Base-by-base conservation (phyloP, 2,329 filamentous ascomycete genomes). In the Celoporthe dispersa region DNA sequence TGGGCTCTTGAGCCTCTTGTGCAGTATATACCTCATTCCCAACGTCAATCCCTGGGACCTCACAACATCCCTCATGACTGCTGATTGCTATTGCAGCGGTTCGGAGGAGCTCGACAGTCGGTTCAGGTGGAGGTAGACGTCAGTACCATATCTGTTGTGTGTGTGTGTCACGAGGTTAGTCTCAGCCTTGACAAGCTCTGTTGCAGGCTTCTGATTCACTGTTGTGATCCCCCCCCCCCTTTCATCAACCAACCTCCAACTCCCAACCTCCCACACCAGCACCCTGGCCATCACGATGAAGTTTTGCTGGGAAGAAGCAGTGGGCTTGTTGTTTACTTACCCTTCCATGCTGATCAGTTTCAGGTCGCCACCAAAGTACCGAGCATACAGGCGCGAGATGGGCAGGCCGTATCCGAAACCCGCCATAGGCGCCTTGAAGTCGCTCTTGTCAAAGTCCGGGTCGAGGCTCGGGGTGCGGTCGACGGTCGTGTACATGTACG, bases 281-380 rank as follows among this genome's bases (percentile, higher is more conserved):
- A 48, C 5, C 19, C 19, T 48, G n/a, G 16, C 16, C 19, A 19
- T 22, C 41, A 44, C 7, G 16, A 44, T 22, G 41, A 44, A 44
- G 16, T 44, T 44, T 19, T 22, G 5, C 19, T 44, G 41, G 16
- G 1, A 5, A 22, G 16, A 19, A 44, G 16, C 51, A 60, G n/a
- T 48, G 28, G 9, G 68, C 41, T 44, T 70, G 73, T 64, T 60
- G 68, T 65, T 44, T 22, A 80, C 92, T 86, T 85, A 97, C 93
- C 96, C 96, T 85, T 99, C 96, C 96, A 99, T 99, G 80, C 94
- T 98, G 78, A 99, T 99, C 80, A 99, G 82, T 82, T 98, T 98
- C 76, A 99, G 81, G 80, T 99, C 96, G 70, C 96, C 96, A 71
- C 96, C 96, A 83, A 99, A 99, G 83, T 99, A 99, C 74, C 96